phyloP scores from a whole-genome alignment of 306 rosid species.

The Dicorynia guianensis region DNA sequence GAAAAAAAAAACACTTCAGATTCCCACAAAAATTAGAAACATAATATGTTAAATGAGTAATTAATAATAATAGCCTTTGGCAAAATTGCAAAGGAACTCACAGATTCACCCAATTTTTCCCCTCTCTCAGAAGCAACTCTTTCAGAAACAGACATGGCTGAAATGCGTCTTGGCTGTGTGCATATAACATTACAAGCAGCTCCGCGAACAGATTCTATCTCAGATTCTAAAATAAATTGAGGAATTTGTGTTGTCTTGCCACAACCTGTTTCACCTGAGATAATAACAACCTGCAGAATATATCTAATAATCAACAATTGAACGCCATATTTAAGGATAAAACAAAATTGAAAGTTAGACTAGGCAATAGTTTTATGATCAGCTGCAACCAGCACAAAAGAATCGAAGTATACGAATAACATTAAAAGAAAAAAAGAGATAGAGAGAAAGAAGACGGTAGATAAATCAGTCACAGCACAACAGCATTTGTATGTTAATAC shows the following conservation, averaged over 20 bases:
- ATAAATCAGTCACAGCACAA: not conserved
- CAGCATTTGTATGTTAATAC: not conserved
- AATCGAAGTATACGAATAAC: constrained; percentile 25
- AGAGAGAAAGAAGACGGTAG: too few species aligned
- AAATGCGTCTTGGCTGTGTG: constrained; percentile 97
- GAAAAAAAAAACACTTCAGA: constrained; percentile 17
- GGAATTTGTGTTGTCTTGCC: constrained; percentile 99
- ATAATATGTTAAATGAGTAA: constrained; percentile 15
- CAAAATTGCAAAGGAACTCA: constrained; percentile 59
- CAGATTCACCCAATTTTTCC: constrained; percentile 96
- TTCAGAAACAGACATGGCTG: constrained; percentile 97
- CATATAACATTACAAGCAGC: constrained; percentile 87
- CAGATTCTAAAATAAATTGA: constrained; percentile 92
- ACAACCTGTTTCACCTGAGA: constrained; percentile 99
- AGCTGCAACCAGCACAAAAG: constrained; percentile 20
- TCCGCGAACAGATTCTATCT: constrained; percentile 75
- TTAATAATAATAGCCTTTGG: constrained; percentile 33
- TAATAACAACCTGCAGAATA: constrained; percentile 69
- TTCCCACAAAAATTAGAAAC: constrained; percentile 19
- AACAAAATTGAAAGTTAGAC: constrained; percentile 7
- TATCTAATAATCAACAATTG: constrained; percentile 17
- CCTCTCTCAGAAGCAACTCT: constrained; percentile 95
- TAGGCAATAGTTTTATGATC: constrained; percentile 18
- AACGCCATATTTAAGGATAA: constrained; percentile 17
- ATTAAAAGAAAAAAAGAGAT: too few species aligned